phyloP scores from a whole-genome alignment of 768 basidiomycete species.

The Lactarius akahatsu region DNA sequence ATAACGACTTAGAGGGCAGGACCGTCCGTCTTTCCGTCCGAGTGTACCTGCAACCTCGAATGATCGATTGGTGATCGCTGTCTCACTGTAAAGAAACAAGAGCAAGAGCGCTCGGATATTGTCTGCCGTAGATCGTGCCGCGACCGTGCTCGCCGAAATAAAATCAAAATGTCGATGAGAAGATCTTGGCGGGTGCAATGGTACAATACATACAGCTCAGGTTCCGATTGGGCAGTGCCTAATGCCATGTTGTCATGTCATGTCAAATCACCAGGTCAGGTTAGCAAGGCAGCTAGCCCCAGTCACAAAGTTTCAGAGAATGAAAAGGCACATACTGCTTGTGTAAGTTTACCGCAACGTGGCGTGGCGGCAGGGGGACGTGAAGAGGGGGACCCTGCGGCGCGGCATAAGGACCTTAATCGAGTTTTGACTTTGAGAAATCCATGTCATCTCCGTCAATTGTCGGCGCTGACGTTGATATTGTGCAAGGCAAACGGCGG shows the following conservation, averaged over 20 bases:
- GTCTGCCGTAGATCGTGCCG: not conserved
- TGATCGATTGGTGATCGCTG: not conserved
- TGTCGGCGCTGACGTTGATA: not conserved
- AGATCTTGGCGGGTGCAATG: not conserved
- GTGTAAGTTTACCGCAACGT: not conserved
- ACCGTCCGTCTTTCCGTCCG: not conserved
- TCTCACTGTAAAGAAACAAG: not conserved
- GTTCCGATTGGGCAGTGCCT: not conserved
- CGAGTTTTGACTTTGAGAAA: not conserved
- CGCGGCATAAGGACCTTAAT: not conserved
- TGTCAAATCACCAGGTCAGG: not conserved
- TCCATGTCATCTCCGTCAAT: not conserved
- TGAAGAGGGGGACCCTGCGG: not conserved
- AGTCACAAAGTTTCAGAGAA: not conserved
- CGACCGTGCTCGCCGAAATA: not conserved
- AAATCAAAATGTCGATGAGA: not conserved
- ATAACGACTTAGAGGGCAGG: not conserved
- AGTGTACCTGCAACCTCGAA: not conserved
- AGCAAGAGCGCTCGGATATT: not conserved
- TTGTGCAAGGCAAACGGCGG: not conserved
- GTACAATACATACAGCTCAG: not conserved
- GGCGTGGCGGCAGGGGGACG: not conserved
- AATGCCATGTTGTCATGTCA: not conserved
- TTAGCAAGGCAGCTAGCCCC: not conserved
- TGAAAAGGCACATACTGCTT: not conserved